phyloP scores from a whole-genome alignment of 257 asterid genomes.

The Rehmannia glutinosa region DNA sequence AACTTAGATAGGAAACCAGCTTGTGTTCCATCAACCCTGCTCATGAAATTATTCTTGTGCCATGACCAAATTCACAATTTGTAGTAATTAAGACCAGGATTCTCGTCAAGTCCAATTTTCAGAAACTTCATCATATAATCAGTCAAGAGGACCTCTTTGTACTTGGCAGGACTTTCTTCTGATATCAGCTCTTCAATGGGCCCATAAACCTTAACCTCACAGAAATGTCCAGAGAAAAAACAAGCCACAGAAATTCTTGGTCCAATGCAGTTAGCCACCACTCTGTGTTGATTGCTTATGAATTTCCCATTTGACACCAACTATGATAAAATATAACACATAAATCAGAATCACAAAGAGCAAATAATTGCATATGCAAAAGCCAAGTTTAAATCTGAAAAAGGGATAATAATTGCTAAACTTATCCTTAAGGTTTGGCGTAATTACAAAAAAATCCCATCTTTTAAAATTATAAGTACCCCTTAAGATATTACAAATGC shows the following conservation, averaged over 20 bases:
- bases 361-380: too few species aligned
- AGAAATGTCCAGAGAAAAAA: slow-evolving; percentile 17
- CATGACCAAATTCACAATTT: slow-evolving; percentile 25
- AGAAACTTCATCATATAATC: slow-evolving; percentile 23
- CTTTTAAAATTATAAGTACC: too few species aligned
- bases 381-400: too few species aligned
- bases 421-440: too few species aligned
- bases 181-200: slow-evolving; percentile 49
- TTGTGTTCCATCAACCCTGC: too few species aligned
- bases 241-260: slow-evolving; percentile 46
- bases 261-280: slow-evolving; percentile 25
- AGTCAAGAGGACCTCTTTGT: slow-evolving; percentile 13
- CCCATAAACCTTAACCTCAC: slow-evolving; percentile 18
- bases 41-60: too few species aligned
- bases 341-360: too few species aligned
- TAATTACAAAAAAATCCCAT: too few species aligned
- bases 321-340: too few species aligned
- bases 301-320: slow-evolving; percentile 43
- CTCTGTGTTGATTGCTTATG: slow-evolving; percentile 42
- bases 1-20: neutral
- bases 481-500: too few species aligned
- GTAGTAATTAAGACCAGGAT: slow-evolving; percentile 25
- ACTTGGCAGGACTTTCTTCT: slow-evolving; percentile 42
- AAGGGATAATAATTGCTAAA: too few species aligned
- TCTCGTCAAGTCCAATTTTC: slow-evolving; percentile 24